Conservation (phyloP, 2,329 filamentous ascomycete genomes). For the Alternaria atra region DNA sequence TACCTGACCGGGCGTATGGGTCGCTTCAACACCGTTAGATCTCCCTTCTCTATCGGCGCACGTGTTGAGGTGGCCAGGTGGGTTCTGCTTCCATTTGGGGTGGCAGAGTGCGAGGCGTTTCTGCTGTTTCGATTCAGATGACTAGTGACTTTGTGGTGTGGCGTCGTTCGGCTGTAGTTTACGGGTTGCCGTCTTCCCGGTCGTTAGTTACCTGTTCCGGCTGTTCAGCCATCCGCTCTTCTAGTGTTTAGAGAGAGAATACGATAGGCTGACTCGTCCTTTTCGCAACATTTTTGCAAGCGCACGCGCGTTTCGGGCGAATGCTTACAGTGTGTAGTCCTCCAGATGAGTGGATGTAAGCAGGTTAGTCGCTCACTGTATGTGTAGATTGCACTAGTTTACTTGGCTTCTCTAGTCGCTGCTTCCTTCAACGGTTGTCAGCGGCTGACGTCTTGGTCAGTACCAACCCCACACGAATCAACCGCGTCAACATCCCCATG, state of each 20-base stretch:
- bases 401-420: background rate
- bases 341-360: background rate
- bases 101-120: constrained; percentile 5
- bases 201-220: background rate
- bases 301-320: background rate
- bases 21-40: background rate
- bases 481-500: background rate
- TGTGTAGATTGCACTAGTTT: background rate
- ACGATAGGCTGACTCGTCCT: background rate
- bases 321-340: background rate
- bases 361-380: background rate
- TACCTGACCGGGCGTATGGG: constrained; percentile 5
- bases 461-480: background rate
- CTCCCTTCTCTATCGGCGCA: background rate
- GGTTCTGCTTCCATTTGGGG: constrained; percentile 9
- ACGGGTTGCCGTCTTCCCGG: constrained; percentile 8
- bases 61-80: constrained; percentile 1
- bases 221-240: background rate
- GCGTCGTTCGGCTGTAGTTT: constrained; percentile 5
- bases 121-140: background rate
- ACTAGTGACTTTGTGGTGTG: background rate
- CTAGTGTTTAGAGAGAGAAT: background rate
- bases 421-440: background rate
- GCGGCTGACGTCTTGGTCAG: background rate
- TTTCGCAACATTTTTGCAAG: background rate